phyloP scores from a whole-genome alignment of 2,329 filamentous ascomycete genomes.

The Alternaria consortialis region DNA sequence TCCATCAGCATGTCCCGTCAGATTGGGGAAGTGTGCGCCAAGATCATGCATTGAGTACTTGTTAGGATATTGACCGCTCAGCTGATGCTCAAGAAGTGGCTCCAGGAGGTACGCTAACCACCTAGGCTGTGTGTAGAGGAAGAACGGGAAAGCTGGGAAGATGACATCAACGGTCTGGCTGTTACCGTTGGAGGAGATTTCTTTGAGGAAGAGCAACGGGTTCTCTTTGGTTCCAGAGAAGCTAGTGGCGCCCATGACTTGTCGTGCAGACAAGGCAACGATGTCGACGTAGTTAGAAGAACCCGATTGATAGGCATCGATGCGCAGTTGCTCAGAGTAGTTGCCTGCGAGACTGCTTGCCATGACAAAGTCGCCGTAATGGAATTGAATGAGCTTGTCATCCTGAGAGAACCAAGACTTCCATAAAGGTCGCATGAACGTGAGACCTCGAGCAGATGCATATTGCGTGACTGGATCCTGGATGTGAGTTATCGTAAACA shows the following conservation, averaged over 20 bases:
- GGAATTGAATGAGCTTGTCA: conserved; percentile 73
- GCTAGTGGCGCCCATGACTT: conserved; percentile 80
- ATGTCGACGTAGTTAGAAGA: conserved; percentile 80
- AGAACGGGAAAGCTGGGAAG: conserved; percentile 86
- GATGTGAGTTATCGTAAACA: conserved; percentile 79
- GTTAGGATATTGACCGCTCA: conserved; percentile 85
- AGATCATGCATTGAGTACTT: conserved; percentile 82
- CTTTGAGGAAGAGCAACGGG: conserved; percentile 81
- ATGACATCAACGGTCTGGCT: conserved; percentile 89
- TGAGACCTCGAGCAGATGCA: conserved; percentile 77
- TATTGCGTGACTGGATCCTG: conserved; percentile 84
- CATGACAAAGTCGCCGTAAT: conserved; percentile 76
- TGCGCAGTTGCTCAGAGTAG: conserved; percentile 75
- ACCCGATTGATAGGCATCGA: conserved; percentile 77
- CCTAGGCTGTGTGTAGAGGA: conserved; percentile 82
- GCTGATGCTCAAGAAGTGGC: conserved; percentile 81
- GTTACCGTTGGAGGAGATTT: conserved; percentile 86
- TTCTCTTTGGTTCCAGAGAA: conserved; percentile 75
- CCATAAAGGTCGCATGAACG: conserved; percentile 82
- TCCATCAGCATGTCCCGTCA: conserved; percentile 76
- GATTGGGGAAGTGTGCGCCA: conserved; percentile 75
- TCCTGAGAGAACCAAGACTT: conserved; percentile 73
- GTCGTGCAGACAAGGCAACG: conserved; percentile 78
- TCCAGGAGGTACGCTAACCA: conserved; percentile 84
- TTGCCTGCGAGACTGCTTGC: conserved; percentile 72